These are phyloP conservation scores for Eucalyptus erythrocorys DNA, from an alignment of 345 rosid species.

Conservation along the genomic window DNA sequence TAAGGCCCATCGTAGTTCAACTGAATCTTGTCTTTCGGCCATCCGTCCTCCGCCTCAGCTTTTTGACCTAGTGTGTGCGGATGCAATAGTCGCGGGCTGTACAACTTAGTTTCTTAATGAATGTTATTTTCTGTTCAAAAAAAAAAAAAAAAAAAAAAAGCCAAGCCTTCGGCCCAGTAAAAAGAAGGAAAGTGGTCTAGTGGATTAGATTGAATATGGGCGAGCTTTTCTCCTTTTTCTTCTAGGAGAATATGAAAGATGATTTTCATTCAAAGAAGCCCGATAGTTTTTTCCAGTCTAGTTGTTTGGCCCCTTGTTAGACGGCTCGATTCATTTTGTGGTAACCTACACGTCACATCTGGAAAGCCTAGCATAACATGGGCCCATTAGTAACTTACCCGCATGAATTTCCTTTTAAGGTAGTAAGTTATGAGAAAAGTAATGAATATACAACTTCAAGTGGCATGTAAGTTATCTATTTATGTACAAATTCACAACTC, in stretches of 20 bases:
- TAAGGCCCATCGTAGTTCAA: no score
- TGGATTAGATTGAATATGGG: not conserved
- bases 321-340: not conserved
- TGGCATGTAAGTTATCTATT: no score
- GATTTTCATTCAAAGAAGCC: not conserved
- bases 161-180: not conserved
- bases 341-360: not conserved
- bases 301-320: not conserved
- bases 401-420: not conserved
- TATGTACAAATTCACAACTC: not conserved
- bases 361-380: not conserved
- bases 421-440: not conserved
- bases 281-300: not conserved
- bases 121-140: no score
- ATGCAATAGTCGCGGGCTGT: no score
- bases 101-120: no score
- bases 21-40: no score
- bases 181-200: not conserved
- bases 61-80: no score
- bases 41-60: no score
- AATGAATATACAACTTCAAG: not conserved
- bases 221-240: not conserved
- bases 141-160: no score
- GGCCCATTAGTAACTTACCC: not conserved
- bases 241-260: not conserved